phyloP scores from a whole-genome alignment of 352 stramenopile genomes.

The Pythium apleroticum region DNA sequence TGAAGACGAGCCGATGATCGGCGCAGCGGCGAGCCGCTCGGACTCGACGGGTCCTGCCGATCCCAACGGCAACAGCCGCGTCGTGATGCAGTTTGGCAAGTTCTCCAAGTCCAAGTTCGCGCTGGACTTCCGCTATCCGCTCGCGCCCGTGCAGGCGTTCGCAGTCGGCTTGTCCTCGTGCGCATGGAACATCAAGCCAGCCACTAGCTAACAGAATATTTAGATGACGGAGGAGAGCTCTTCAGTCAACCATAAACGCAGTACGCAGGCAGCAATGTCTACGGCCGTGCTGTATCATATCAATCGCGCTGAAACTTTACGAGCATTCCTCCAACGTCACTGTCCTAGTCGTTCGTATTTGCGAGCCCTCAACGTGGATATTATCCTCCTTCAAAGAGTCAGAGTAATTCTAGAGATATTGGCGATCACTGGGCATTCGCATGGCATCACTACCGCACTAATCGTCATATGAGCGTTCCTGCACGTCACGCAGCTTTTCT shows the following conservation, averaged over 20 bases:
- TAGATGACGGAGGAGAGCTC: background rate
- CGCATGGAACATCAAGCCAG: constrained; percentile 73
- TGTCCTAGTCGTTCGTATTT: background rate
- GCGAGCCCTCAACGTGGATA: constrained; percentile 53
- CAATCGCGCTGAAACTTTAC: background rate
- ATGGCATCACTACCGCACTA: background rate
- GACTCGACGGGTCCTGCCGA: constrained; percentile 29
- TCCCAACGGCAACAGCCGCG: constrained; percentile 47
- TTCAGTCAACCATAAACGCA: background rate
- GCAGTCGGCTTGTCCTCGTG: constrained; percentile 84
- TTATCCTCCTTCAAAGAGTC: constrained; percentile 51
- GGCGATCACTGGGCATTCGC: constrained; percentile 16
- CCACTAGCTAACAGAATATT: constrained; percentile 14
- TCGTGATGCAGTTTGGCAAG: constrained; percentile 89
- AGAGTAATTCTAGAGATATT: constrained; percentile 80
- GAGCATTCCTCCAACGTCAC: background rate
- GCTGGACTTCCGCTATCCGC: constrained; percentile 84
- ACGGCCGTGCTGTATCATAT: background rate
- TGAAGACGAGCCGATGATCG: constrained; percentile 54
- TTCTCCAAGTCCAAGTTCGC: constrained; percentile 86
- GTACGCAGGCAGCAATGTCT: background rate
- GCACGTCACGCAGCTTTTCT: no score
- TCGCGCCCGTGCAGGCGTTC: constrained; percentile 86
- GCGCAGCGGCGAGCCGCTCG: constrained; percentile 5
- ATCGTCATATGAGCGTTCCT: no score